Base-by-base conservation (phyloP, 768 basidiomycete species). In the Hygrocybe coccinea region DNA sequence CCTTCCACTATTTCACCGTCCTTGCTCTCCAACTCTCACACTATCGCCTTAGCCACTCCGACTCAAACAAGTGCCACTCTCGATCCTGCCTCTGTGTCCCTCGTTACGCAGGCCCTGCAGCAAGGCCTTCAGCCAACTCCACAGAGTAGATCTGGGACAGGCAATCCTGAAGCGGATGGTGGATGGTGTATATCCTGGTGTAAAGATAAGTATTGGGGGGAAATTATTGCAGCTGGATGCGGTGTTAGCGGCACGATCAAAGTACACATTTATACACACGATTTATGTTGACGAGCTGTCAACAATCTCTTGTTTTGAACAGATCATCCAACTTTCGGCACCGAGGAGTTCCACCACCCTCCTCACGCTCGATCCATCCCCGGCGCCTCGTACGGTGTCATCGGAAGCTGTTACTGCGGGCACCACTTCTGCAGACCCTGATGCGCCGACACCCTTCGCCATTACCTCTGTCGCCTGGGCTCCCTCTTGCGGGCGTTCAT, bases 141-240 rank as follows among this genome's bases (percentile, higher is more conserved):
- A 25, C 50, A 57, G 8, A 52, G 50, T 19, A 54, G 60, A 6
- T 55, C 60, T 19, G 58, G 56, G 34, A 21, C 54, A 15, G 56
- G 58, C n/a, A 59, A 62, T 48, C 51, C 56, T 9, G 61, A 62
- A 41, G 45, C 59, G 22, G 48, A 54, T 52, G 52, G 50, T 37
- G 55, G 64, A 57, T 44, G 57, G 93, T 88, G 86, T 55, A 70
- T 99, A 41, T 88, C 87, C 7, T 99, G 95, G 94, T 97, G 95
- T 70, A 91, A 92, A 65, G 97, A 98, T 63, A 79, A 81, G 57
- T 97, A 94, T 70, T 97, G 94, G 94, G 95, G 95, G 1, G 90
- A 94, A 65, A 65, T 95, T 17, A 76, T 97, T 48, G 93, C 92
- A 8, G 85, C 84, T 0, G 82, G 84, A 1, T 81, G 81, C 52